Conservation (phyloP, 164 flowering plant genomes). For the Vitis rotundifolia region DNA sequence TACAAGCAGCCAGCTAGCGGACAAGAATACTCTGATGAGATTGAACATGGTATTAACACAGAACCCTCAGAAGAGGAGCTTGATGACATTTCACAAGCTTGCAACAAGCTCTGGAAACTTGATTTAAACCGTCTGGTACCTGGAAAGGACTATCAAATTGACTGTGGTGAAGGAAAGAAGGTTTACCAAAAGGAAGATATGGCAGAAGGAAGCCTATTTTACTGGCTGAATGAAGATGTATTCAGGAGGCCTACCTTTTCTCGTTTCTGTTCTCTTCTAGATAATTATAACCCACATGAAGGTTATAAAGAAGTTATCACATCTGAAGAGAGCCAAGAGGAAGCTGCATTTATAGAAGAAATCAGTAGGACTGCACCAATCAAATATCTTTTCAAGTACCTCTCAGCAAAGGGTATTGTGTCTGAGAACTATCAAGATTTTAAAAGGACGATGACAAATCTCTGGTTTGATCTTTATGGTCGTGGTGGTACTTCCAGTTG, state of each 20-base stretch:
- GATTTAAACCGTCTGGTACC: constrained; percentile 85
- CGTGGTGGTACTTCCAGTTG: constrained; percentile 79
- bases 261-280: constrained; percentile 87
- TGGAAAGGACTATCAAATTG: constrained; percentile 84
- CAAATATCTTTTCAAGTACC: constrained; percentile 85
- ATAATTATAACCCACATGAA: constrained; percentile 85
- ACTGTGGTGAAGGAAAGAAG: constrained; percentile 91
- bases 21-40: constrained; percentile 72
- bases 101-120: constrained; percentile 92
- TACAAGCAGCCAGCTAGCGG: constrained; percentile 68
- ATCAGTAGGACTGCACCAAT: constrained; percentile 90
- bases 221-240: constrained; percentile 65
- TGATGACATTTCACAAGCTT: constrained; percentile 67
- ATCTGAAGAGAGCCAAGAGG: constrained; percentile 80
- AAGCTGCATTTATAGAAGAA: constrained; percentile 90
- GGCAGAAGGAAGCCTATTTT: constrained; percentile 75
- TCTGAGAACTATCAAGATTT: constrained; percentile 58
- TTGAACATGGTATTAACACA: constrained; percentile 27
- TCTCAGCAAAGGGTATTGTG: constrained; percentile 51
- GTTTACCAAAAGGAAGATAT: constrained; percentile 72
- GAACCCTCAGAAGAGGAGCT: constrained; percentile 77
- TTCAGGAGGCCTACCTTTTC: constrained; percentile 72
- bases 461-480: constrained; percentile 90
- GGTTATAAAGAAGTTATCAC: constrained; percentile 81
- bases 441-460: constrained; percentile 57